Percentiles rank a stretch among this genome's conserved stretches.
Evolutionary conservation across 2,329 filamentous ascomycete species (phyloP).

Genomic region (Fusarium armeniacum): DNA sequence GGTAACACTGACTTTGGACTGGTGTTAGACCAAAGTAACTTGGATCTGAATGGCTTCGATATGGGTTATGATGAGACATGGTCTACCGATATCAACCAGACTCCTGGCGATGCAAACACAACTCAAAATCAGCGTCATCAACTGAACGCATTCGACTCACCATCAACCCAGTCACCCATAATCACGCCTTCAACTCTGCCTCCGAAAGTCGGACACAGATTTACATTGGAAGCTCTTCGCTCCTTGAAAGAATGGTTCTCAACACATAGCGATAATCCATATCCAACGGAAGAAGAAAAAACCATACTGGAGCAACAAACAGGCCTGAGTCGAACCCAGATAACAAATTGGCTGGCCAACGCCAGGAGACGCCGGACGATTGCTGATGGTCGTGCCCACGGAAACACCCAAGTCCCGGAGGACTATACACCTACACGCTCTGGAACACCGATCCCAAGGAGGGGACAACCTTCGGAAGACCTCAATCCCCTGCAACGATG

Average conservation of each 20-base stretch:
- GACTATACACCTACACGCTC: conserved; percentile 66
- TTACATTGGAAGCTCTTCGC: conserved; percentile 27
- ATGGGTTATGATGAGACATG: conserved; percentile 4
- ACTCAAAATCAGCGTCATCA: not conserved
- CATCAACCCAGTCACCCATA: not conserved
- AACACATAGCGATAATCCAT: conserved; percentile 80
- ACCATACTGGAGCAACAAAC: conserved; percentile 79
- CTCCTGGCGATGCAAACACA: not conserved
- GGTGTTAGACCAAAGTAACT: not conserved
- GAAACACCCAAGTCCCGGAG: not conserved
- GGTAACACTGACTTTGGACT: not conserved
- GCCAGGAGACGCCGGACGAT: conserved; percentile 80
- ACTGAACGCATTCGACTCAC: not conserved
- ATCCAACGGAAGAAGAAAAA: conserved; percentile 86
- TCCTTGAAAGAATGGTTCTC: conserved; percentile 84
- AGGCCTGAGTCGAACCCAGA: conserved; percentile 81
- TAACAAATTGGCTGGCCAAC: conserved; percentile 90
- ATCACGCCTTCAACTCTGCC: conserved; percentile 8
- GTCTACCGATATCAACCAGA: conserved; percentile 1
- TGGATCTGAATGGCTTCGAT: not conserved
- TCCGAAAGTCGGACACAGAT: conserved; percentile 32
- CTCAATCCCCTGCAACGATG: conserved; percentile 52
- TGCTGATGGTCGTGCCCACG: conserved; percentile 55
- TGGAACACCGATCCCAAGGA: conserved; percentile 52
- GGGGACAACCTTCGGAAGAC: conserved; percentile 51